Percentiles rank a stretch among this genome's conserved stretches.
Evolutionary conservation across 2,329 filamentous ascomycete species (phyloP).

Genomic region (Corniculantispora saksenae): DNA sequence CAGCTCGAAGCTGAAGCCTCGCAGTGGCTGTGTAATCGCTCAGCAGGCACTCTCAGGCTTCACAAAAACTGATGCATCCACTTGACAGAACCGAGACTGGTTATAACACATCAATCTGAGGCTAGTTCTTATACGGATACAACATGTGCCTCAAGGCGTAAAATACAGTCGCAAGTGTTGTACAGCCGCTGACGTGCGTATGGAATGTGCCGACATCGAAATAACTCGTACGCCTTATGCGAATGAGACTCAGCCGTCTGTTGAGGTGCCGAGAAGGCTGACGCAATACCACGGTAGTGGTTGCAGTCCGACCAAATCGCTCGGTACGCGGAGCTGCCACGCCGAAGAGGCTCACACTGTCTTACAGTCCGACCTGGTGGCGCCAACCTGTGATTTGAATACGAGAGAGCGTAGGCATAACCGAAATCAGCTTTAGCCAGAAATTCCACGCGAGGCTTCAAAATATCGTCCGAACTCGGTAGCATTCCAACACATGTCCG

Average conservation of each 20-base stretch:
- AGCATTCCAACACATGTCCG: background rate
- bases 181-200: too few relatives aligned
- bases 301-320: too few relatives aligned
- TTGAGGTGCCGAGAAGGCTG: background rate
- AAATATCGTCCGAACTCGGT: background rate
- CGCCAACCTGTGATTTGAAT: background rate
- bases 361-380: background rate
- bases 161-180: too few relatives aligned
- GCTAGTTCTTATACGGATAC: too few relatives aligned
- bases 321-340: background rate
- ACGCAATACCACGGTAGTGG: background rate
- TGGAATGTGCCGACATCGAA: too few relatives aligned
- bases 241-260: too few relatives aligned
- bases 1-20: slow-evolving; percentile 6
- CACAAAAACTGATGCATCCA: background rate
- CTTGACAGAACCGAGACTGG: background rate
- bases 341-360: background rate
- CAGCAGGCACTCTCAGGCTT: background rate
- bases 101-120: background rate
- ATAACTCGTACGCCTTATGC: too few relatives aligned
- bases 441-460: background rate
- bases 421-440: background rate
- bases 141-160: too few relatives aligned
- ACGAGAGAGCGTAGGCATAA: background rate
- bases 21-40: background rate